Evolutionary conservation across 345 rosid genomes (phyloP).

Genomic region (Cochlearia excelsa): DNA sequence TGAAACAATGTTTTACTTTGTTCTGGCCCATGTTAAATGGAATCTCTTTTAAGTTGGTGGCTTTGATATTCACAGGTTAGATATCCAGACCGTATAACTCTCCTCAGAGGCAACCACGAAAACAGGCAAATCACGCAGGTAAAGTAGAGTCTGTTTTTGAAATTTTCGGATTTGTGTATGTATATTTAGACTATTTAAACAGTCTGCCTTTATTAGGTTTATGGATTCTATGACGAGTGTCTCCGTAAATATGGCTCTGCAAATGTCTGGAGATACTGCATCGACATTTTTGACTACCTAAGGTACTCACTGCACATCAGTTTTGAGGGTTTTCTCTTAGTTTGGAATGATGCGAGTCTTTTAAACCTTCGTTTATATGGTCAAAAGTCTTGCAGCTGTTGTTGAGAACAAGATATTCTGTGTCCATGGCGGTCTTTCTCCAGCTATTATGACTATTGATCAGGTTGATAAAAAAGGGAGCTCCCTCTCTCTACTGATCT

Average conservation of each 20-base stretch:
- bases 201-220: slow-evolving; percentile 55
- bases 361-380: slow-evolving; percentile 1
- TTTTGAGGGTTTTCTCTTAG: slow-evolving; percentile 10
- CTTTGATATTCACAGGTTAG: slow-evolving; percentile 63
- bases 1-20: neutral
- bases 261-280: slow-evolving; percentile 99
- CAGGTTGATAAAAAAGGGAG: slow-evolving; percentile 58
- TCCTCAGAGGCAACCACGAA: slow-evolving; percentile 93
- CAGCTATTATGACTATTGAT: slow-evolving; percentile 80
- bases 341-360: neutral
- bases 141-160: slow-evolving; percentile 27
- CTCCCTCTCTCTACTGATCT: slow-evolving; percentile 1
- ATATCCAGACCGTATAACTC: slow-evolving; percentile 94
- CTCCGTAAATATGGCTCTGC: slow-evolving; percentile 91
- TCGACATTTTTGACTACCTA: slow-evolving; percentile 90
- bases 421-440: slow-evolving; percentile 99
- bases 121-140: slow-evolving; percentile 99
- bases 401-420: slow-evolving; percentile 89
- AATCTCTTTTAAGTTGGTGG: slow-evolving; percentile 20
- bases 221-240: slow-evolving; percentile 98
- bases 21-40: neutral
- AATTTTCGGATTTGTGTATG: neutral
- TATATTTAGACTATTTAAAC: slow-evolving; percentile 11
- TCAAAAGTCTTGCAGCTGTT: slow-evolving; percentile 80
- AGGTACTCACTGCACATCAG: slow-evolving; percentile 44